Conservation (phyloP, 352 stramenopile genomes). For the Lagenidium giganteum region DNA sequence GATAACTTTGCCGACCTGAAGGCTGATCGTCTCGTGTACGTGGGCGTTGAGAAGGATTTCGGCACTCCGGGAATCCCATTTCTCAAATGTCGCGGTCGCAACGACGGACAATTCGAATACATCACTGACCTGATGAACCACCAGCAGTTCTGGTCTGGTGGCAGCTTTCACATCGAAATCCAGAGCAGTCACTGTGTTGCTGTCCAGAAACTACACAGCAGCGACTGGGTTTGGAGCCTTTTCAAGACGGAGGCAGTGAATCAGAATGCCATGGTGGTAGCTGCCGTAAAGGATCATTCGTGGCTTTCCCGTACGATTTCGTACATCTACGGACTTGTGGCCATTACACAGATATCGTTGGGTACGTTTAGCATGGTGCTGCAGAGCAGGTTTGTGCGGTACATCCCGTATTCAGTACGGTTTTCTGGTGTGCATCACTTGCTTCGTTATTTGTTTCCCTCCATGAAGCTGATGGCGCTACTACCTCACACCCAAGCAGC, state of each 20-base stretch:
- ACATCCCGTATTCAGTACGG: conserved; percentile 8
- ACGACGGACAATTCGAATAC: conserved; percentile 17
- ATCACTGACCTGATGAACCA: conserved; percentile 25
- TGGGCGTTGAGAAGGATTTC: conserved; percentile 20
- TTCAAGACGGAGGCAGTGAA: conserved; percentile 17
- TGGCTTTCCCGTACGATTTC: conserved; percentile 18
- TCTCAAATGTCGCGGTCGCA: conserved; percentile 19
- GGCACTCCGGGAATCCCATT: conserved; percentile 18
- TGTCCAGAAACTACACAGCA: not conserved
- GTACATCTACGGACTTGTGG: conserved; percentile 22
- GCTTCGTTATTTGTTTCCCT: conserved; percentile 4
- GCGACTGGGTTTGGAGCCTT: conserved; percentile 10
- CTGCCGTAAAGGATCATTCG: conserved; percentile 8
- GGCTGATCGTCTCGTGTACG: conserved; percentile 12
- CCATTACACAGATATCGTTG: conserved; percentile 13
- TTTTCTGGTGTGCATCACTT: not conserved
- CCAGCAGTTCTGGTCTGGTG: conserved; percentile 27
- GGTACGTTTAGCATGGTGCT: conserved; percentile 7
- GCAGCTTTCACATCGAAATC: conserved; percentile 27
- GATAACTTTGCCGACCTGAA: conserved; percentile 23
- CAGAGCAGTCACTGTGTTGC: conserved; percentile 29
- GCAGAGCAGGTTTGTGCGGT: not conserved
- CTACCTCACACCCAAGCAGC: conserved; percentile 2
- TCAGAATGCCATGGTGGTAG: conserved; percentile 5
- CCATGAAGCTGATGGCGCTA: conserved; percentile 2